Evolutionary conservation across 2,329 filamentous ascomycete genomes (phyloP).

Genomic region (Ascochyta rabiei): DNA sequence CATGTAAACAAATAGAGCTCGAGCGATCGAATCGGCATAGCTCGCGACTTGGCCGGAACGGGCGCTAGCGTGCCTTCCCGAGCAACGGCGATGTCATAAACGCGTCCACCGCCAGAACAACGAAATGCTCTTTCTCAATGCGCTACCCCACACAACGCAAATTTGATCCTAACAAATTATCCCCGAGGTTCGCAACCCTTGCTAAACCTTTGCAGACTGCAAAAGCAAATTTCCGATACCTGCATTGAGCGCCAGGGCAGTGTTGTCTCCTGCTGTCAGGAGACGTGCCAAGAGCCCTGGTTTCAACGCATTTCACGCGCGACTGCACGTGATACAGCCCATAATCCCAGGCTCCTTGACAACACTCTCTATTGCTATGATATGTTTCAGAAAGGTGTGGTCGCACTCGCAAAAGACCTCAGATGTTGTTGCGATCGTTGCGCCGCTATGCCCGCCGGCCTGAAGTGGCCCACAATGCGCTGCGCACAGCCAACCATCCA

Average conservation of each 20-base stretch:
- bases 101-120: slow-evolving; percentile 23
- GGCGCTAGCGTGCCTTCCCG: slow-evolving; percentile 10
- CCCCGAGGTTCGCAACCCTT: background rate
- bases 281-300: slow-evolving; percentile 18
- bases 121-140: slow-evolving; percentile 23
- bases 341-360: slow-evolving; percentile 13
- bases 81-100: slow-evolving; percentile 18
- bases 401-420: slow-evolving; percentile 20
- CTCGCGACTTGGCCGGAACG: background rate
- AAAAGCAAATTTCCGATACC: background rate
- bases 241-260: background rate
- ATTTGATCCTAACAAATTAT: background rate
- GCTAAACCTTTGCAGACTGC: background rate
- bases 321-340: slow-evolving; percentile 8
- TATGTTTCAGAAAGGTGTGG: slow-evolving; percentile 17
- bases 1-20: slow-evolving; percentile 21
- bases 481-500: slow-evolving; percentile 37
- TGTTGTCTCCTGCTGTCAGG: background rate
- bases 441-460: slow-evolving; percentile 20
- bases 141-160: slow-evolving; percentile 18
- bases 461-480: slow-evolving; percentile 25
- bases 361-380: slow-evolving; percentile 22
- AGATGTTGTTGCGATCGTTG: slow-evolving; percentile 24
- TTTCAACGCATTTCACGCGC: background rate
- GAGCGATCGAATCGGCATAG: slow-evolving; percentile 8